Evolutionary conservation across 2,329 filamentous ascomycete genomes (phyloP).

Genomic region (Xylariaceae sp.): DNA sequence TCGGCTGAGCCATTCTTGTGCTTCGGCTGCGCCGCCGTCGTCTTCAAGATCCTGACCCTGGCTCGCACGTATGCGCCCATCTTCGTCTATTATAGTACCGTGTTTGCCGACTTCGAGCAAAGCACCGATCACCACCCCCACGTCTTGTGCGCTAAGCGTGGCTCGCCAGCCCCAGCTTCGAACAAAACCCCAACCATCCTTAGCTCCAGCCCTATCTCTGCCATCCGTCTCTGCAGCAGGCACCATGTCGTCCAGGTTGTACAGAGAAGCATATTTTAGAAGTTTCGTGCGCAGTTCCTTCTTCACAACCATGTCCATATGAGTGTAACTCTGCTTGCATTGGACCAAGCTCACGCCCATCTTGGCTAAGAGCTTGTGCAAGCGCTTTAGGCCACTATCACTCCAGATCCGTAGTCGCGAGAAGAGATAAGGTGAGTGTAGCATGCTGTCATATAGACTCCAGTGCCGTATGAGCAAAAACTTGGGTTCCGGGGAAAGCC

Average conservation of each 20-base stretch:
- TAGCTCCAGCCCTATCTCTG: conserved; percentile 71
- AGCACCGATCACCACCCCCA: conserved; percentile 89
- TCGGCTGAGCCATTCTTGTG: conserved; percentile 68
- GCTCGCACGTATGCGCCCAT: conserved; percentile 42
- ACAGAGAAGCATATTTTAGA: conserved; percentile 88
- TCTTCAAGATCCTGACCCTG: conserved; percentile 49
- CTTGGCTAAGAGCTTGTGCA: conserved; percentile 94
- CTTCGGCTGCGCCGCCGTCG: conserved; percentile 55
- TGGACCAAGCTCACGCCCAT: conserved; percentile 96
- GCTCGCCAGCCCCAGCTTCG: conserved; percentile 98
- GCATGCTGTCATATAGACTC: conserved; percentile 98
- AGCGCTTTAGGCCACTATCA: conserved; percentile 81
- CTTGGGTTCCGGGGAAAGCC: conserved; percentile 89
- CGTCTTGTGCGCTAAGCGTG: conserved; percentile 89
- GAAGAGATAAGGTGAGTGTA: conserved; percentile 94
- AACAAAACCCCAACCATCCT: conserved; percentile 97
- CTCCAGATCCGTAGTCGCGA: conserved; percentile 94
- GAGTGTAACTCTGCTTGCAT: conserved; percentile 93
- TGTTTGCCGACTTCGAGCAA: conserved; percentile 87
- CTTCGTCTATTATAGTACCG: conserved; percentile 43
- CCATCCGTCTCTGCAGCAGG: conserved; percentile 76
- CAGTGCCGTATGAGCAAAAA: conserved; percentile 94
- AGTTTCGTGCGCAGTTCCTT: conserved; percentile 83
- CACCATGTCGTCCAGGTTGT: conserved; percentile 92
- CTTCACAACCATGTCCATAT: conserved; percentile 98